These are phyloP conservation scores for Ceratobasidium papillatum DNA, from an alignment of 1,284 basidiomycete genomes.

Conservation along the genomic window DNA sequence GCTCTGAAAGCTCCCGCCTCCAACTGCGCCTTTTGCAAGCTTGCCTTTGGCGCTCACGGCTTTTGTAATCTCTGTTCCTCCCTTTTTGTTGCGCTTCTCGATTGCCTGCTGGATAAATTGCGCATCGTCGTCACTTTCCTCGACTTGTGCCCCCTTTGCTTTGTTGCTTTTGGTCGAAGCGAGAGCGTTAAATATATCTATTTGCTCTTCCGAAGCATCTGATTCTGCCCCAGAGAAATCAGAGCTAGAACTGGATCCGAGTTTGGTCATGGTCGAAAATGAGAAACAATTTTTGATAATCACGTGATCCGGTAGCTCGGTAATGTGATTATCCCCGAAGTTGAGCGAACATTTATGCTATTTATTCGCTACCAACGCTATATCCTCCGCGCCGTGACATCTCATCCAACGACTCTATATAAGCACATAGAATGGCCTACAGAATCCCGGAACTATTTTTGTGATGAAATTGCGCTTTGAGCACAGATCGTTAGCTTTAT, in stretches of 20 bases:
- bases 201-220: constrained; percentile 51
- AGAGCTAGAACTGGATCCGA: not conserved
- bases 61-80: constrained; percentile 75
- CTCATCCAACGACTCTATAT: too few relatives aligned
- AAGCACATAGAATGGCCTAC: too few relatives aligned
- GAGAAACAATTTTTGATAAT: constrained; percentile 25
- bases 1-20: constrained; percentile 86
- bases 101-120: constrained; percentile 72
- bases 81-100: constrained; percentile 70
- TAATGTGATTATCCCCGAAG: not conserved
- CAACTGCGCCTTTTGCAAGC: constrained; percentile 73
- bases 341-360: too few relatives aligned
- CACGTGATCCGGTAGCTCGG: constrained; percentile 14
- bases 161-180: constrained; percentile 51
- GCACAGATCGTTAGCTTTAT: too few relatives aligned
- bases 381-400: too few relatives aligned
- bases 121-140: constrained; percentile 63
- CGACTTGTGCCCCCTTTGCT: constrained; percentile 40
- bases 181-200: constrained; percentile 61
- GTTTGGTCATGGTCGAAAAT: constrained; percentile 32
- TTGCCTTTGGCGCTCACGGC: constrained; percentile 64
- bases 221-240: constrained; percentile 9
- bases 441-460: too few relatives aligned
- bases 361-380: too few relatives aligned
- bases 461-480: too few relatives aligned